Evolutionary conservation across 192 early-diverging fungal genomes (phyloP).

Genomic region (Chytriomyces sp.): DNA sequence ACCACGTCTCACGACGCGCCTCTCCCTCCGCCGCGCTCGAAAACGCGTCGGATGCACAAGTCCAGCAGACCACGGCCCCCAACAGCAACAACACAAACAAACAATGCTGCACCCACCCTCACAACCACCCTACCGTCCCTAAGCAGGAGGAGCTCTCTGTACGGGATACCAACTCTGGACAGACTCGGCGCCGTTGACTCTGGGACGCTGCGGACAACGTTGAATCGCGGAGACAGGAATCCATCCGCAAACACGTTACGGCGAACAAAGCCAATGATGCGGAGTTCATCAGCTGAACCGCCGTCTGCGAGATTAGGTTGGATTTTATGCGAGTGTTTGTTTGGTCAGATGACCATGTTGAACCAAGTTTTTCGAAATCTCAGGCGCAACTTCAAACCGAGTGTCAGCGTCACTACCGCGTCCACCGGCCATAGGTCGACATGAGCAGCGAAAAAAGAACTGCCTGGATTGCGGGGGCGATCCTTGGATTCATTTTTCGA

Average conservation of each 20-base stretch:
- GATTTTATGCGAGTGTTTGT: no score
- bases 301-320: slow-evolving; percentile 9
- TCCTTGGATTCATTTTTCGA: slow-evolving; percentile 44
- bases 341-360: no score
- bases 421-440: not conserved
- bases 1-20: no score
- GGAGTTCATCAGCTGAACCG: not conserved
- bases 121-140: not conserved
- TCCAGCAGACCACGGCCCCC: no score
- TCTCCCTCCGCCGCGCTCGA: no score
- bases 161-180: slow-evolving; percentile 8
- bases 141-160: not conserved
- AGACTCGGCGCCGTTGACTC: not conserved
- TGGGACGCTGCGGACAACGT: slow-evolving; percentile 6
- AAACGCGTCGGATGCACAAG: no score
- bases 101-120: not conserved
- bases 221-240: slow-evolving; percentile 1
- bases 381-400: not conserved
- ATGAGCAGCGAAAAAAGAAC: not conserved
- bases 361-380: not conserved
- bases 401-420: not conserved
- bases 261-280: slow-evolving; percentile 13
- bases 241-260: not conserved
- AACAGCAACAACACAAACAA: not conserved
- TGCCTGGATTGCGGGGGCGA: not conserved